These are phyloP conservation scores for Ustilago lituana DNA, from an alignment of 1,284 basidiomycete species.

Conservation along the genomic window DNA sequence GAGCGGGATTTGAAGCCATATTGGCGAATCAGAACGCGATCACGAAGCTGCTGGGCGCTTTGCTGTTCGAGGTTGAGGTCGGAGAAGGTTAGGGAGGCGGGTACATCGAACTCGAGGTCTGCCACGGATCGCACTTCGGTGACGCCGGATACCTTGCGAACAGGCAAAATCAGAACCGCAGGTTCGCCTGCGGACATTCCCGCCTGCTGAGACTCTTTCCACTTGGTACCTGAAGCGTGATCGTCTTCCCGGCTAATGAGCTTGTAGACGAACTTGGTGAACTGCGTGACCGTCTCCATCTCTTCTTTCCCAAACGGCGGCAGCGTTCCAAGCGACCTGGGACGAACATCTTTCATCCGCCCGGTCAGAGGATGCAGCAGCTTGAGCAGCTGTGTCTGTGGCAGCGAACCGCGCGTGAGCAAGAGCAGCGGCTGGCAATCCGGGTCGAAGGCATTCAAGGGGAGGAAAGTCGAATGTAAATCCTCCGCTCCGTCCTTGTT, in stretches of 20 bases:
- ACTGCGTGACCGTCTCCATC: slow-evolving; percentile 3
- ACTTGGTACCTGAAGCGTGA: background rate
- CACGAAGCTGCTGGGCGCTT: background rate
- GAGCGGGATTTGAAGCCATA: slow-evolving; percentile 17
- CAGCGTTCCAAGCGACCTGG: slow-evolving; percentile 1
- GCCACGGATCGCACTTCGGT: background rate
- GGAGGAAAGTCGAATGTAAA: slow-evolving; percentile 25
- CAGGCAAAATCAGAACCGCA: slow-evolving; percentile 18
- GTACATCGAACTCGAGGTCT: slow-evolving; percentile 14
- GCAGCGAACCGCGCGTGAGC: slow-evolving; percentile 17
- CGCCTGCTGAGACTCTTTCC: background rate
- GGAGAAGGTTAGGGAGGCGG: slow-evolving; percentile 1
- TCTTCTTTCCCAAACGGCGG: background rate
- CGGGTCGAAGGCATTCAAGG: slow-evolving; percentile 10
- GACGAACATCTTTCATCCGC: slow-evolving; percentile 5
- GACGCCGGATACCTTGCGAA: slow-evolving; percentile 1
- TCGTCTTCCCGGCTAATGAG: slow-evolving; percentile 9
- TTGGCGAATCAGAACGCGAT: slow-evolving; percentile 13
- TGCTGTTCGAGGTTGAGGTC: background rate
- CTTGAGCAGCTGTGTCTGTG: slow-evolving; percentile 17
- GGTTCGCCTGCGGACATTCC: slow-evolving; percentile 8
- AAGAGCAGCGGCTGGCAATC: slow-evolving; percentile 22
- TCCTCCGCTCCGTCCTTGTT: background rate
- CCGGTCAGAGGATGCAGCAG: slow-evolving; percentile 1
- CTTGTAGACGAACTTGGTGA: slow-evolving; percentile 19